phyloP scores from a whole-genome alignment of 2,329 filamentous ascomycete genomes.

The Fusarium equiseti region DNA sequence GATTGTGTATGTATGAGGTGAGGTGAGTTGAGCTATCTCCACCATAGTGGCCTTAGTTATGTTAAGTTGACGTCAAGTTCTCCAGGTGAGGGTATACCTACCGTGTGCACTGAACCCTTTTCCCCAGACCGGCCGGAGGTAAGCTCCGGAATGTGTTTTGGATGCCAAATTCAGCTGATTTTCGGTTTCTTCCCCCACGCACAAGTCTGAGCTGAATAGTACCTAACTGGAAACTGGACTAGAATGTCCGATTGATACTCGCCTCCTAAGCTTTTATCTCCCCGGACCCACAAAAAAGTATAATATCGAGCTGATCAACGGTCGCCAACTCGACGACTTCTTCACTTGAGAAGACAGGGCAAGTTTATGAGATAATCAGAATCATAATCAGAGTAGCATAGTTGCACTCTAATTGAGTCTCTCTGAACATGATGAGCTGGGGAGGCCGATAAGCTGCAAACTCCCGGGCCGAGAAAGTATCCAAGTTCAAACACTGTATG shows the following conservation, averaged over 20 bases:
- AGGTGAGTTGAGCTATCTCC: conserved; percentile 7
- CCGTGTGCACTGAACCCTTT: conserved; percentile 1
- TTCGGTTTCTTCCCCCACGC: neutral
- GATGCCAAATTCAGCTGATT: neutral
- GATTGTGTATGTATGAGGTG: neutral
- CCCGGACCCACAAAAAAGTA: conserved; percentile 13
- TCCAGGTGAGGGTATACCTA: conserved; percentile 20
- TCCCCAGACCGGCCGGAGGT: conserved; percentile 26
- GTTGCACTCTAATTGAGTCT: neutral
- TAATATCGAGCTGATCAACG: neutral
- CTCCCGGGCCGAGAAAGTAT: conserved; percentile 3
- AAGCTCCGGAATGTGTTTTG: conserved; percentile 19
- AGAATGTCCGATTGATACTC: neutral
- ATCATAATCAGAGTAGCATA: too few relatives aligned
- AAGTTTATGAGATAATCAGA: conserved; percentile 2
- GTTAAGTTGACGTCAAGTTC: conserved; percentile 37
- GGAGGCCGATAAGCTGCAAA: neutral
- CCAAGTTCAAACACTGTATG: conserved; percentile 22
- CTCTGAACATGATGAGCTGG: neutral
- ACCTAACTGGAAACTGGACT: too few relatives aligned
- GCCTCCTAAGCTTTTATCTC: conserved; percentile 8
- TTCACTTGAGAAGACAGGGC: neutral
- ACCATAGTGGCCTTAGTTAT: neutral
- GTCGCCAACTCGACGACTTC: neutral
- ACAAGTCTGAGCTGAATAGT: conserved; percentile 7